Percentiles rank a stretch among this genome's conserved stretches.
Conservation (phyloP, 768 basidiomycete genomes). For the Boletus rubropictus region DNA sequence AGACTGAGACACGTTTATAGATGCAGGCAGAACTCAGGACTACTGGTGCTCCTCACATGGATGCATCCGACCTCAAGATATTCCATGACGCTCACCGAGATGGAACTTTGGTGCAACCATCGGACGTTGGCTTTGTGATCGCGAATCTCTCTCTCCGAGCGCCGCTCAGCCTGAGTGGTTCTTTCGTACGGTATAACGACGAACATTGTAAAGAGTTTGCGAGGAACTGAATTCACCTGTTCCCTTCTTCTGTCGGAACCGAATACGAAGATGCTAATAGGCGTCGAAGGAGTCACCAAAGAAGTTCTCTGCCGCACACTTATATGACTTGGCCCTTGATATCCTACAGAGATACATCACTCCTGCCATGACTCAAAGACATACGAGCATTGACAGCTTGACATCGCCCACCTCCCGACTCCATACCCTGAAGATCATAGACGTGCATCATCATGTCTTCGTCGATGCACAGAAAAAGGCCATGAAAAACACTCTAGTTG, state of each 20-base stretch:
- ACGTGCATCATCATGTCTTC: constrained; percentile 78
- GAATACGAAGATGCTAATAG: constrained; percentile 13
- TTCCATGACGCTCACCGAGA: constrained; percentile 56
- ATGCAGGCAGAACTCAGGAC: constrained; percentile 63
- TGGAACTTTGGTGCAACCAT: constrained; percentile 70
- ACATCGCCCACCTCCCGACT: background rate
- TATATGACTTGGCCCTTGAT: background rate
- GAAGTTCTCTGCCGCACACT: constrained; percentile 5
- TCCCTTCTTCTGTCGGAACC: constrained; percentile 11
- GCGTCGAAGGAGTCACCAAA: constrained; percentile 10
- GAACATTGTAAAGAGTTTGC: constrained; percentile 59
- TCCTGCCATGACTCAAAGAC: constrained; percentile 12
- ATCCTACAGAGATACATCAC: background rate
- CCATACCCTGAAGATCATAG: constrained; percentile 33
- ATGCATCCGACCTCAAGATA: constrained; percentile 43
- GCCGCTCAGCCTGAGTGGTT: constrained; percentile 56
- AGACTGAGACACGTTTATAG: constrained; percentile 31
- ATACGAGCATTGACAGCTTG: background rate
- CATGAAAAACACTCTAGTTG: constrained; percentile 40
- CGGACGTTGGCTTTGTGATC: constrained; percentile 72
- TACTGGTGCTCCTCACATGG: constrained; percentile 50
- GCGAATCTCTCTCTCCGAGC: constrained; percentile 70
- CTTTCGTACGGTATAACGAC: constrained; percentile 78
- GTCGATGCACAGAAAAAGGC: constrained; percentile 46
- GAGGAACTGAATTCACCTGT: constrained; percentile 19